Evolutionary conservation across 768 basidiomycete species (phyloP), one percentile per base, ranked within the genome.

Genomic region (Russula earlei): DNA sequence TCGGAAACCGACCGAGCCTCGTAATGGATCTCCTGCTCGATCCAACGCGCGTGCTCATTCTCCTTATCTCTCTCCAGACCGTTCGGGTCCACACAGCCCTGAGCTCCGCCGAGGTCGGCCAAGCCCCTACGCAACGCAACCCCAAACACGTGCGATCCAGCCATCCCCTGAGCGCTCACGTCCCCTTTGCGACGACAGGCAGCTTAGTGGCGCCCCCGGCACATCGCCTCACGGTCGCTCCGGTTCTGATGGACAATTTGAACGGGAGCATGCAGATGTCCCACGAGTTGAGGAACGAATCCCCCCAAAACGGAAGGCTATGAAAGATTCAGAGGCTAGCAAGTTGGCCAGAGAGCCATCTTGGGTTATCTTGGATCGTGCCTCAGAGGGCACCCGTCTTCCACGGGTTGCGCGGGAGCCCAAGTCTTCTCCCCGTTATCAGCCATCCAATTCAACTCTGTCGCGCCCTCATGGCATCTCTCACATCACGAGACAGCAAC

Each of bases 201-300:
- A 27, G 11, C 36, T 33, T 43, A 46, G 27, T 40, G 36, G 54
- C 15, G 22, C 34, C 15, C 31, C 58, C 17, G 54, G 58, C 34
- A 41, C 55, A n/a, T 45, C 54, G 17, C 62, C 64, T 17, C 79
- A 79, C 62, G 63, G 66, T 43, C 73, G 76, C 56, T 70, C 77
- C 14, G 74, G 74, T 25, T 81, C 81, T 2, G 81, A 82, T 67
- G 75, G 76, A 20, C 75, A 71, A 34, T 70, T 70, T 37, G 78
- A 82, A 42, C 71, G 77, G 27, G 80, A 82, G 55, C 45, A 36
- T 22, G 51, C 40, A 15, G 56, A 58, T 49, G 22, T 7, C 41
- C 52, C 31, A 15, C 55, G 55, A 34, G 36, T 25, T n/a, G 56
- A 58, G 11, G 56, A 58, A 20, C 56, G 56, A 25, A 49, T 38